Base-by-base conservation (phyloP, 352 stramenopile genomes). In the Saprolegnia diclina region DNA sequence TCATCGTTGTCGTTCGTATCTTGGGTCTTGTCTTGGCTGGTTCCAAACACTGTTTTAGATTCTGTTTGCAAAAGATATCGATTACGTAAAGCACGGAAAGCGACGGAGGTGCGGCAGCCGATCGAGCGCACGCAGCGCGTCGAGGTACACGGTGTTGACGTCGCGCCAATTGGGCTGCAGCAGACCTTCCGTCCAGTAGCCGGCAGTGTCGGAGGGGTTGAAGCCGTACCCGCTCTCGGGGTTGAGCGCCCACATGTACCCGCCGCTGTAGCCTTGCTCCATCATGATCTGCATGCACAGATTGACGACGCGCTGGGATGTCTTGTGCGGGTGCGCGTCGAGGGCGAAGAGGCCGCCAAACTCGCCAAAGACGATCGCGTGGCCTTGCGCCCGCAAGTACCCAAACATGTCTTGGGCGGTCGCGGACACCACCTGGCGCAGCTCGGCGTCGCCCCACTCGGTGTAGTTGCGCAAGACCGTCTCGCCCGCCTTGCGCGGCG, bases 221-320 rank as follows among this genome's bases (percentile, higher is more conserved):
- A 75, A 89, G 65, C 83, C 75, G 72, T 90, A 90, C 48, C 77
- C 82, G 74, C 79, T 87, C 72, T 90, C 82, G 0, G 82, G 82
- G 54, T 90, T 90, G 1, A 90, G 72, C 10, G 81, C 86, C 82
- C 82, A 90, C 79, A 90, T 87, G 72, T 89, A 90, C 4, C 79
- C 81, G n/a, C 82, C 82, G 0, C 78, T 79, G 42, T 86, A 83
- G 0, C 72, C 73, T 0, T 72, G 65, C 54, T 82, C 72, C 3
- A 89, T 44, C 75, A 87, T 87, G 2, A 80, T 59, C 13, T 89
- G 69, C 35, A 90, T 85, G 19, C 79, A 83, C 19, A 83, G 79
- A 50, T 92, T 79, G 0, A 78, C 85, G 32, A 79, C 79, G 26
- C 82, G 82, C 64, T 85, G 82, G 0, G 82, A 88, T 13, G 82